Conservation (phyloP, 139 green algal species). For the Coccomyxa sp. region DNA sequence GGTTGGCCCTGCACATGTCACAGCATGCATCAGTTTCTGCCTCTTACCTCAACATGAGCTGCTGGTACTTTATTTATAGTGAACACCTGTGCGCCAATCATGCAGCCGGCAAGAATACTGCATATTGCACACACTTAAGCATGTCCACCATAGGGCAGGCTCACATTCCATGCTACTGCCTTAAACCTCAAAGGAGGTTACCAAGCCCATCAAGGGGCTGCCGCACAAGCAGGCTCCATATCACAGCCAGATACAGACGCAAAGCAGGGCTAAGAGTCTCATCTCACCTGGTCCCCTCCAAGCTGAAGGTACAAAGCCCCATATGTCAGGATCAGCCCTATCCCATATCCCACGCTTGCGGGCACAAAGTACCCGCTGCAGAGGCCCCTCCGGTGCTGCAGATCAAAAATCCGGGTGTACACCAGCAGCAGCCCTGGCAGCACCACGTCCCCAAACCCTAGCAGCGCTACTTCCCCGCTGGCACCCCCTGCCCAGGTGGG, state of each 20-base stretch:
- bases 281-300: constrained; percentile 23
- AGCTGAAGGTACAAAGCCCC: constrained; percentile 55
- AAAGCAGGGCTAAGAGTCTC: not conserved
- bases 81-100: too few species aligned
- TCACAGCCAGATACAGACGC: not conserved
- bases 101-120: too few species aligned
- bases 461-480: constrained; percentile 21
- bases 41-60: too few species aligned
- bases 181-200: not conserved
- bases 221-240: not conserved
- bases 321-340: constrained; percentile 83
- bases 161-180: too few species aligned
- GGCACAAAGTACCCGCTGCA: constrained; percentile 45
- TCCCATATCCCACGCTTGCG: constrained; percentile 51
- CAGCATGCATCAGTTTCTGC: too few species aligned
- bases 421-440: constrained; percentile 78
- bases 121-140: not conserved
- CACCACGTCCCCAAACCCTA: constrained; percentile 66
- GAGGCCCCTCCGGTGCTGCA: not conserved
- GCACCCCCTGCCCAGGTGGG: constrained; percentile 43
- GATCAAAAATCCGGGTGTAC: constrained; percentile 23
- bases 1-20: constrained; percentile 84
- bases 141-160: too few species aligned
- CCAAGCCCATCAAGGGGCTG: not conserved
- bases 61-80: too few species aligned